Conservation (phyloP, 192 early-diverging fungal species). For the Mortierella claussenii region DNA sequence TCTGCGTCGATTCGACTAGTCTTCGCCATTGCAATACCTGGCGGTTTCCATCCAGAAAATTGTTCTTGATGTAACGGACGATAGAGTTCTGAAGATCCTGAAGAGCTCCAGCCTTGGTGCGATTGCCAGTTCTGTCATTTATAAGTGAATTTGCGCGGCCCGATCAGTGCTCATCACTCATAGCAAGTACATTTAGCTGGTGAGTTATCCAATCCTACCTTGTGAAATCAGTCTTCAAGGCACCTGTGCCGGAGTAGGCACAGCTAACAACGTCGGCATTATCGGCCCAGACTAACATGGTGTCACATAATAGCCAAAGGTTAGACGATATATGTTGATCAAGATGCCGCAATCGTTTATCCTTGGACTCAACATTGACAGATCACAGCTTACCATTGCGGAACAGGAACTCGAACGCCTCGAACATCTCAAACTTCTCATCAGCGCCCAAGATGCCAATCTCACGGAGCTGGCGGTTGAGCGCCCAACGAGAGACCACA, state of each 20-base stretch:
- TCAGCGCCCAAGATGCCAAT: slow-evolving; percentile 69
- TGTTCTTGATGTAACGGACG: slow-evolving; percentile 91
- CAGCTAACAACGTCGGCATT: slow-evolving; percentile 93
- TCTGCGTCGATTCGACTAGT: no score
- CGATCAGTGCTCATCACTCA: no score
- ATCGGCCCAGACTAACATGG: slow-evolving; percentile 99
- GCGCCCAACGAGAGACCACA: slow-evolving; percentile 79
- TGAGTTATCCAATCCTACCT: slow-evolving; percentile 46
- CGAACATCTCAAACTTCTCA: slow-evolving; percentile 72
- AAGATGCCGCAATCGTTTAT: neutral
- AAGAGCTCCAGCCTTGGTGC: slow-evolving; percentile 83
- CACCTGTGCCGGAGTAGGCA: slow-evolving; percentile 96
- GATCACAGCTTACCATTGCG: slow-evolving; percentile 71
- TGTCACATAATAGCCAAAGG: neutral
- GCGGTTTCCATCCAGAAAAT: slow-evolving; percentile 92
- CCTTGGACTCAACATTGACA: neutral
- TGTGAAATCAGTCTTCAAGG: slow-evolving; percentile 98
- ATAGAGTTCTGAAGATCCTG: slow-evolving; percentile 86
- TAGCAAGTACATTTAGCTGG: no score
- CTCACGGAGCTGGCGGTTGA: slow-evolving; percentile 80
- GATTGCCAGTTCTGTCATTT: slow-evolving; percentile 81
- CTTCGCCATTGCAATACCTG: slow-evolving; percentile 57
- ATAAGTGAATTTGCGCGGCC: neutral
- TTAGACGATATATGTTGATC: no score
- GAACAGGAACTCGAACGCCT: slow-evolving; percentile 76